A percentile compares a stretch with the other conserved stretches of the same genome.
phyloP scores from a whole-genome alignment of 257 asterid genomes.

The Fraxinus cuspidata region DNA sequence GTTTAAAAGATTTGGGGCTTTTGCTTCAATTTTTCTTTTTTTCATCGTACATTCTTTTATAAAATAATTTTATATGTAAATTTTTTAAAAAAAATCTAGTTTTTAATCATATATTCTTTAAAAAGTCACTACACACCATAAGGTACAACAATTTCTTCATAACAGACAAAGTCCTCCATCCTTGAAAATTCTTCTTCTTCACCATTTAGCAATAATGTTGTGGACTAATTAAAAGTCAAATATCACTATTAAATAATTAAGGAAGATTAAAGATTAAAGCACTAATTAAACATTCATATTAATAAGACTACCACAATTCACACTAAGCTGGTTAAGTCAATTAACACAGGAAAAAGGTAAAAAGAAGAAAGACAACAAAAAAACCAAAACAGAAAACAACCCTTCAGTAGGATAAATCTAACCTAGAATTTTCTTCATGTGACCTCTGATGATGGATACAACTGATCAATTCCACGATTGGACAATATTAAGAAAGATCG shows the following conservation, averaged over 20 bases:
- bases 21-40: no score
- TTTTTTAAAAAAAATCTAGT: no score
- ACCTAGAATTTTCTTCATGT: not conserved
- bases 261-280: not conserved
- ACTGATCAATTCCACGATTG: not conserved
- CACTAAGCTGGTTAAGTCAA: slow-evolving; percentile 18
- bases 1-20: no score
- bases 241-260: not conserved
- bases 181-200: slow-evolving; percentile 31
- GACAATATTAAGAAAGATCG: not conserved
- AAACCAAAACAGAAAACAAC: not conserved
- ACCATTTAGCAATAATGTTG: not conserved
- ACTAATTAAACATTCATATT: not conserved
- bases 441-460: not conserved
- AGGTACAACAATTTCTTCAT: no score
- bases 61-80: no score
- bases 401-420: slow-evolving; percentile 3
- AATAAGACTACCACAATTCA: slow-evolving; percentile 6
- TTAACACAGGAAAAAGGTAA: not conserved
- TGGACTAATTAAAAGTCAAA: not conserved
- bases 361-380: not conserved
- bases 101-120: no score
- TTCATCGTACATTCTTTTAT: no score
- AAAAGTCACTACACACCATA: no score
- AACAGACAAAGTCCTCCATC: not conserved